These are phyloP conservation scores for Talaromyces proteolyticus DNA, from an alignment of 495 filamentous ascomycete species.

Conservation along the genomic window DNA sequence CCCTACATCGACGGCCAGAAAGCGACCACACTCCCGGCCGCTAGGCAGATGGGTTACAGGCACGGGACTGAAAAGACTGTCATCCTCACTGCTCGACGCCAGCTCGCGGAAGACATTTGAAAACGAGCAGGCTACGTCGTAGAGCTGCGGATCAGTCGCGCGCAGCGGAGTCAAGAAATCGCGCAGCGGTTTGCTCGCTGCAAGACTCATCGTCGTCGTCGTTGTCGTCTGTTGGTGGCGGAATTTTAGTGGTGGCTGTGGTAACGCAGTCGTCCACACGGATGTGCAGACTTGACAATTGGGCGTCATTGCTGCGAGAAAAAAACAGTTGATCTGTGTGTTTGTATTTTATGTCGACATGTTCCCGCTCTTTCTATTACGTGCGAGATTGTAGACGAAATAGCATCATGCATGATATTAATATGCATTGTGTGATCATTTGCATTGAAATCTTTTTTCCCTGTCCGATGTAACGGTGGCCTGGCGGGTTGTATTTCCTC, in stretches of 20 bases:
- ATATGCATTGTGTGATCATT: too few relatives aligned
- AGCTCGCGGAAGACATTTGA: conserved; percentile 5
- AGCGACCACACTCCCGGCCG: conserved; percentile 59
- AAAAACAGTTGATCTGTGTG: too few relatives aligned
- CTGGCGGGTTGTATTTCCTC: not conserved
- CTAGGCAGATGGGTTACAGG: conserved; percentile 68
- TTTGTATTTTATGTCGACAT: too few relatives aligned
- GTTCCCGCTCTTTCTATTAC: too few relatives aligned
- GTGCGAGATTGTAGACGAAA: too few relatives aligned
- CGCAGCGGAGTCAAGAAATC: conserved; percentile 20
- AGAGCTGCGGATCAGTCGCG: conserved; percentile 11
- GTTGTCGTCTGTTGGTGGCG: not conserved
- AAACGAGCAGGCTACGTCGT: conserved; percentile 7
- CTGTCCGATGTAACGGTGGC: not conserved
- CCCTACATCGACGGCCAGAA: conserved; percentile 74
- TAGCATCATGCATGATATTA: too few relatives aligned
- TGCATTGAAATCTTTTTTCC: too few relatives aligned
- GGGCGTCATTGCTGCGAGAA: not conserved
- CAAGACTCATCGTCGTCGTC: conserved; percentile 1
- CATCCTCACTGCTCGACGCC: conserved; percentile 18
- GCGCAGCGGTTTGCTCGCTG: conserved; percentile 2
- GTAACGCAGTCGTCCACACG: not conserved
- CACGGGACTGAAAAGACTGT: conserved; percentile 70
- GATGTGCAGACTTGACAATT: not conserved
- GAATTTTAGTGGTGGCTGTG: not conserved